These are phyloP conservation scores for Ophiorrhiza pumila DNA, from an alignment of 257 asterid species.

Conservation along the genomic window DNA sequence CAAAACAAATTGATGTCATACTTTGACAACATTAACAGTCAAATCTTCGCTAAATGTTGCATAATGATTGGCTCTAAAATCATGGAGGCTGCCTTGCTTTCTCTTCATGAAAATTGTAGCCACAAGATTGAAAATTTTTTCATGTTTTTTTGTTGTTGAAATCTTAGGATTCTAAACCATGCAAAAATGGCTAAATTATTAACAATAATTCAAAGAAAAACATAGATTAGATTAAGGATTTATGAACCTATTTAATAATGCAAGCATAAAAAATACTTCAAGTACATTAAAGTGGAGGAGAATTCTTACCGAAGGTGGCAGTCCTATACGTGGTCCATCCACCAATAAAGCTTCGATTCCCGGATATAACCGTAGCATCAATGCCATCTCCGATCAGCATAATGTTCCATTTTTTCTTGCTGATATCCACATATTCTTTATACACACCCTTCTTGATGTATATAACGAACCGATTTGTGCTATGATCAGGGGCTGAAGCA, in stretches of 20 bases:
- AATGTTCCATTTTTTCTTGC: constrained; percentile 61
- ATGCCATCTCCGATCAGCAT: constrained; percentile 69
- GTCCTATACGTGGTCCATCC: constrained; percentile 67
- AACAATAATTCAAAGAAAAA: too few relatives aligned
- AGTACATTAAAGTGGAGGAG: background rate
- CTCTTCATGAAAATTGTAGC: too few relatives aligned
- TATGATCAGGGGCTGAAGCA: constrained; percentile 39
- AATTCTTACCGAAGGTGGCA: constrained; percentile 64
- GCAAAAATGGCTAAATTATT: too few relatives aligned
- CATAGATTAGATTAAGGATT: background rate
- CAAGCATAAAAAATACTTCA: background rate
- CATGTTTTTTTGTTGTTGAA: too few relatives aligned
- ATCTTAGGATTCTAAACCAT: too few relatives aligned
- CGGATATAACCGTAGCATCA: constrained; percentile 54
- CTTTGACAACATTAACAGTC: background rate
- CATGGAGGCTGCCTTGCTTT: too few relatives aligned
- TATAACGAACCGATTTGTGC: constrained; percentile 39
- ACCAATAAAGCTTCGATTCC: constrained; percentile 47
- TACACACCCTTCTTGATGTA: constrained; percentile 58
- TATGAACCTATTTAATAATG: background rate
- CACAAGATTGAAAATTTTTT: too few relatives aligned
- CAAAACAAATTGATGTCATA: background rate
- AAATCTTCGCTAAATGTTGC: background rate
- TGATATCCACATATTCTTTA: constrained; percentile 48
- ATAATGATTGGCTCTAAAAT: too few relatives aligned